Evolutionary conservation across 2,329 filamentous ascomycete species (phyloP), one percentile per base, ranked within the genome.

Genomic region (Fusarium sp.): DNA sequence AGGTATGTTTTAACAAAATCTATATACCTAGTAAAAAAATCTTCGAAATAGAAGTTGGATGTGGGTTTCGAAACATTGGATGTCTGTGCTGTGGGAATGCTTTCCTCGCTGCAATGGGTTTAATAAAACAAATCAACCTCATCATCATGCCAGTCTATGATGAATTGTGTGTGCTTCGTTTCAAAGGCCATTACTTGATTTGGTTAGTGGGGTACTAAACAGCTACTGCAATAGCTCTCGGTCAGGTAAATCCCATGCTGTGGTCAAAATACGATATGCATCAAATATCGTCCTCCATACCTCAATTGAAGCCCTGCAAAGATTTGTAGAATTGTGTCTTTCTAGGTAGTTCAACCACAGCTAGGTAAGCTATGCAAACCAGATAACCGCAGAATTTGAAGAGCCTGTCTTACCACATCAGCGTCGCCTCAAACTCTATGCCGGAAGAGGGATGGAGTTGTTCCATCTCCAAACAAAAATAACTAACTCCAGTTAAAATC

Each of bases 101-200:
- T 26, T 58, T 66, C 44, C 35, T 53, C 54, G 41, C 39, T 50
- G 58, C 39, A 41, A 18, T 58, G 51, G 39, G 48, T 64, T 58
- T 63, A 69, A 64, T 61, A 69, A 64, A 61, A 63, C 56, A 63
- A 54, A 53, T 50, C 32, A 35, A 28, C 32, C 53, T 28, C 28
- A 28, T 28, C 28, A 28, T 54, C 32, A 63, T 59, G 39, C 41
- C 38, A 67, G 45, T 68, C 47, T 42, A 20, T 35, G 42, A 61
- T 47, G 22, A 55, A 59, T 50, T 58, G 39, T 45, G 42, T 38
- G 26, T 28, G 42, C 42, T 55, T 44, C 45, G 72, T 73, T 74
- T 66, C 72, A 66, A 72, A 53, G 42, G 60, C 38, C 64, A 66
- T 66, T 63, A 36, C 65, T 73, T 50, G n/a, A 66, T 72, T 48